phyloP scores from a whole-genome alignment of 2,329 filamentous ascomycete species.

The Colletotrichum agaves region DNA sequence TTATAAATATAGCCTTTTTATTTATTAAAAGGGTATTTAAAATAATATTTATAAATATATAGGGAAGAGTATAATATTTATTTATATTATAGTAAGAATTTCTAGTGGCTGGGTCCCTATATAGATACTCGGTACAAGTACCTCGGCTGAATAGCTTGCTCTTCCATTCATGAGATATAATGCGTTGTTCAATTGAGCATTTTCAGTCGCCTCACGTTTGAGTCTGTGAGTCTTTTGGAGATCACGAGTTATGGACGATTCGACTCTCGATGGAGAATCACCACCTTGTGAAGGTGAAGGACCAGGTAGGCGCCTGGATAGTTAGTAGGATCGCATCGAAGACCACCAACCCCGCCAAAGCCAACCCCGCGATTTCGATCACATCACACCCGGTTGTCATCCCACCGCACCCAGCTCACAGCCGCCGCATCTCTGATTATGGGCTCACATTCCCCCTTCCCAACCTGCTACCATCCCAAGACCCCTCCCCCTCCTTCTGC shows the following conservation, averaged over 20 bases:
- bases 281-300: not conserved
- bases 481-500: not conserved
- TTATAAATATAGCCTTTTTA: too few relatives aligned
- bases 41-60: too few relatives aligned
- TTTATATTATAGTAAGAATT: too few relatives aligned
- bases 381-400: slow-evolving; percentile 23
- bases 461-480: not conserved
- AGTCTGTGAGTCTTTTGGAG: not conserved
- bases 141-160: slow-evolving; percentile 13
- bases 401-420: slow-evolving; percentile 22
- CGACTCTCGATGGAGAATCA: slow-evolving; percentile 16
- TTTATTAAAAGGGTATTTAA: too few relatives aligned
- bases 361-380: slow-evolving; percentile 35
- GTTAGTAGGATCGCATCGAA: slow-evolving; percentile 1
- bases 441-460: slow-evolving; percentile 14
- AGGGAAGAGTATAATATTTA: too few relatives aligned
- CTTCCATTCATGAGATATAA: slow-evolving; percentile 17
- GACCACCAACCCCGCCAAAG: slow-evolving; percentile 1
- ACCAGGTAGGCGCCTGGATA: not conserved
- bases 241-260: not conserved
- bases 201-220: slow-evolving; percentile 2
- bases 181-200: slow-evolving; percentile 6
- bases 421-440: slow-evolving; percentile 6
- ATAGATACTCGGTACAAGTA: too few relatives aligned
- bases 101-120: too few relatives aligned